A percentile compares a stretch with the other conserved stretches of the same genome.
Conservation (phyloP, 192 early-diverging fungal species). For the Umbelopsis isabellina region DNA sequence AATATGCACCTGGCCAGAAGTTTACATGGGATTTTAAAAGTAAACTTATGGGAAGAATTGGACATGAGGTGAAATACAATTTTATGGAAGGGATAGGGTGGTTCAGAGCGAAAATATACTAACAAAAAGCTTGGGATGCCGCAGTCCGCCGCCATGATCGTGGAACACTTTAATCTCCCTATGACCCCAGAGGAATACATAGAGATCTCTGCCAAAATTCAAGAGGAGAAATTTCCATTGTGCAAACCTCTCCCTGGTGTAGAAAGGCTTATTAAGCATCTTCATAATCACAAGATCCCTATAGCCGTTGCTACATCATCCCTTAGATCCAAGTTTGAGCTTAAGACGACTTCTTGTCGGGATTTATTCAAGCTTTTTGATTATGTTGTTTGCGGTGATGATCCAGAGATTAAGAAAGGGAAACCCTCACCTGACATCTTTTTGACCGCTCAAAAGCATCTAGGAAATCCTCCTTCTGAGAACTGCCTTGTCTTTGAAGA, state of each 20-base stretch:
- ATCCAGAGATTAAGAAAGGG: slow-evolving; percentile 71
- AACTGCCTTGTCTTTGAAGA: slow-evolving; percentile 95
- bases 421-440: slow-evolving; percentile 96
- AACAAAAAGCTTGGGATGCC: neutral
- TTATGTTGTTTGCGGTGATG: slow-evolving; percentile 86
- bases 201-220: slow-evolving; percentile 54
- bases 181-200: slow-evolving; percentile 86
- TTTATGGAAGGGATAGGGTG: neutral
- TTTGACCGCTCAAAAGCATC: slow-evolving; percentile 64
- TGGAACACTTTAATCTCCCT: slow-evolving; percentile 67
- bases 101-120: neutral
- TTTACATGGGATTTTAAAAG: slow-evolving; percentile 72
- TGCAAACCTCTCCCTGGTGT: slow-evolving; percentile 70
- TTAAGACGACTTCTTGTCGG: slow-evolving; percentile 75
- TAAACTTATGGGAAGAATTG: slow-evolving; percentile 74
- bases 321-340: slow-evolving; percentile 66
- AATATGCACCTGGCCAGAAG: slow-evolving; percentile 61
- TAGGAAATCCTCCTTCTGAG: slow-evolving; percentile 52
- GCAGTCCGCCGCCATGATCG: slow-evolving; percentile 63
- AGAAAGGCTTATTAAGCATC: slow-evolving; percentile 70
- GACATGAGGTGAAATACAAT: slow-evolving; percentile 48
- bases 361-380: slow-evolving; percentile 82
- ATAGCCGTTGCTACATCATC: slow-evolving; percentile 90
- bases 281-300: slow-evolving; percentile 72
- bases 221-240: slow-evolving; percentile 63